phyloP scores from a whole-genome alignment of 495 filamentous ascomycete genomes.

The Darksidea phi region DNA sequence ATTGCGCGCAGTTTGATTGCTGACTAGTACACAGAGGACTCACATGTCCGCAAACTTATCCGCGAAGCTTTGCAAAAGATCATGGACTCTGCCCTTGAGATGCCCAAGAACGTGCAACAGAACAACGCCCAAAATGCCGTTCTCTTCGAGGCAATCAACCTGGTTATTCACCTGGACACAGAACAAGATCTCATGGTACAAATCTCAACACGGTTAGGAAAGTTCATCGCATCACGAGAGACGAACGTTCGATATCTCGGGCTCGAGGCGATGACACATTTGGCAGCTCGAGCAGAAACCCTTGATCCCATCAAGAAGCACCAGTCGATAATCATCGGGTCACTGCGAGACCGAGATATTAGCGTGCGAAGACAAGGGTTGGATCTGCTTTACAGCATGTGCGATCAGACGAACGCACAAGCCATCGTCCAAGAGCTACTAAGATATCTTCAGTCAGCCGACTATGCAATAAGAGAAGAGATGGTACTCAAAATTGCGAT shows the following conservation, averaged over 20 bases:
- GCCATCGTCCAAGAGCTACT: conserved; percentile 92
- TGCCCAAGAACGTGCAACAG: conserved; percentile 97
- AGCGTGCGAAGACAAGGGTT: conserved; percentile 94
- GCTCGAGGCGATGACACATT: conserved; percentile 96
- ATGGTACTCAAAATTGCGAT: conserved; percentile 99
- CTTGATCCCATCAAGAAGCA: conserved; percentile 98
- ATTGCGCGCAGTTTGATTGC: background rate
- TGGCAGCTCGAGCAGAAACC: conserved; percentile 90
- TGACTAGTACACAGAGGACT: conserved; percentile 66
- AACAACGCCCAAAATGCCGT: conserved; percentile 99
- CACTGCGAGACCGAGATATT: conserved; percentile 93
- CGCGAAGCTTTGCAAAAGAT: conserved; percentile 88
- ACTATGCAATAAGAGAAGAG: conserved; percentile 96
- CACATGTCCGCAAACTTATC: conserved; percentile 85
- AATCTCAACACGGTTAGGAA: conserved; percentile 88
- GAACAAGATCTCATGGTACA: conserved; percentile 95
- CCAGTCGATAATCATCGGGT: conserved; percentile 90
- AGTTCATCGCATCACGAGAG: conserved; percentile 94
- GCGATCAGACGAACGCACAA: conserved; percentile 85
- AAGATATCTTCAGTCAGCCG: conserved; percentile 90
- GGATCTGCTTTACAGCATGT: conserved; percentile 99
- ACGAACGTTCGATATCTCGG: conserved; percentile 98
- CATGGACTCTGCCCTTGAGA: conserved; percentile 83
- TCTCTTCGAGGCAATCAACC: conserved; percentile 96
- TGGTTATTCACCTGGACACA: conserved; percentile 98